These are phyloP conservation scores for Hericium alpestre DNA, from an alignment of 768 basidiomycete genomes.

Conservation along the genomic window DNA sequence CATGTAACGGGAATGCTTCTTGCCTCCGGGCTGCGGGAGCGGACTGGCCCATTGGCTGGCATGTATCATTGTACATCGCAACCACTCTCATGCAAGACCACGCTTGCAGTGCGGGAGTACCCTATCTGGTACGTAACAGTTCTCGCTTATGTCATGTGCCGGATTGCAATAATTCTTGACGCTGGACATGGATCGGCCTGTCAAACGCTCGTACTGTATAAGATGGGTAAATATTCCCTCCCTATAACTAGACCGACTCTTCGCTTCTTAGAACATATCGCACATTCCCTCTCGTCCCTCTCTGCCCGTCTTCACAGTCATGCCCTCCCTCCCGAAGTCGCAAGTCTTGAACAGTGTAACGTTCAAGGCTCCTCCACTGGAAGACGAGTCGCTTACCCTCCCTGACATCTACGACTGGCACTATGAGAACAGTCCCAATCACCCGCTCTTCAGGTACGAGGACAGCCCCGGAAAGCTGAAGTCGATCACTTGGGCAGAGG, in stretches of 20 bases:
- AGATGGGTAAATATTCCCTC: not conserved
- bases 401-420: constrained; percentile 22
- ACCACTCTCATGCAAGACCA: no score
- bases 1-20: no score
- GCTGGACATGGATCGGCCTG: no score
- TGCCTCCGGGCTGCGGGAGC: no score
- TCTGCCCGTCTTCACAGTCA: not conserved
- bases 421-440: constrained; percentile 8
- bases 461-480: constrained; percentile 4
- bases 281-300: not conserved
- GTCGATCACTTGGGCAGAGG: constrained; percentile 13
- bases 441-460: constrained; percentile 15
- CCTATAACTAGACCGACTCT: not conserved
- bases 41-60: no score
- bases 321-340: constrained; percentile 11
- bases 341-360: constrained; percentile 12
- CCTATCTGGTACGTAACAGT: not conserved
- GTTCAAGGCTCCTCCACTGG: constrained; percentile 16
- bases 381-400: constrained; percentile 12
- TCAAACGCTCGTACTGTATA: not conserved
- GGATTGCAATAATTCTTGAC: no score
- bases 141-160: not conserved
- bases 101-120: no score
- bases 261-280: not conserved
- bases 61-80: no score